These are phyloP conservation scores for Cryptosporidium baileyi DNA, from an alignment of 169 alveolate genomes.

Conservation along the genomic window DNA sequence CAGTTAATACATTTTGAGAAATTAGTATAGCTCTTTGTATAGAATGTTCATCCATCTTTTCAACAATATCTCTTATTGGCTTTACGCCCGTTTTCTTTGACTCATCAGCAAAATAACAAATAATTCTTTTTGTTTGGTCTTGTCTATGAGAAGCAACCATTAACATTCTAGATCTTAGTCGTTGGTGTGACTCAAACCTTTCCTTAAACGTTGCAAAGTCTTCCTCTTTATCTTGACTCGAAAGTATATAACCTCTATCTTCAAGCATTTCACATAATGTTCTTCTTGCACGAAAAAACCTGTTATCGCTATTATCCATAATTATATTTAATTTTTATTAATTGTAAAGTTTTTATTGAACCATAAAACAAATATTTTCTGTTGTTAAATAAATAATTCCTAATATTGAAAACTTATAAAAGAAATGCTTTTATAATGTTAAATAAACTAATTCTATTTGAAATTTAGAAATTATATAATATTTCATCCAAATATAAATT, in stretches of 20 bases:
- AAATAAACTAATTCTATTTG: too few species aligned
- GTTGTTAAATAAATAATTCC: too few species aligned
- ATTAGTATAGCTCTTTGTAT: constrained; percentile 91
- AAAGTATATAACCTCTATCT: constrained; percentile 88
- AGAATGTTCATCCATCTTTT: constrained; percentile 90
- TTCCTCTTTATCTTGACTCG: constrained; percentile 83
- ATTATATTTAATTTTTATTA: too few species aligned
- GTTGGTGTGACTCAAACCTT: constrained; percentile 75
- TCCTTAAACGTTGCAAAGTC: constrained; percentile 84
- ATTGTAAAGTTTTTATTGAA: too few species aligned
- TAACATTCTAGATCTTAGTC: constrained; percentile 84
- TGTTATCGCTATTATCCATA: constrained; percentile 86
- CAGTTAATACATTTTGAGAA: constrained; percentile 88
- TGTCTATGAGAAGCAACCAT: constrained; percentile 83
- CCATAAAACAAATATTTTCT: too few species aligned
- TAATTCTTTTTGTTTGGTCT: constrained; percentile 82
- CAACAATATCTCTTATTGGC: constrained; percentile 92
- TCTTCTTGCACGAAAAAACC: constrained; percentile 87
- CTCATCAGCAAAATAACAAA: constrained; percentile 91
- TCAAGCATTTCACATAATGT: constrained; percentile 91
- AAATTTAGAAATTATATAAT: too few species aligned
- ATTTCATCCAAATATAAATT: too few species aligned
- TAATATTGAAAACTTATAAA: too few species aligned
- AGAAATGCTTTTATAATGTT: too few species aligned
- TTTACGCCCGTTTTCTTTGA: constrained; percentile 91